A percentile compares a stretch with the other conserved stretches of the same genome.
phyloP scores from a whole-genome alignment of 164 flowering plant species.

The Nymphaea thermarum region DNA sequence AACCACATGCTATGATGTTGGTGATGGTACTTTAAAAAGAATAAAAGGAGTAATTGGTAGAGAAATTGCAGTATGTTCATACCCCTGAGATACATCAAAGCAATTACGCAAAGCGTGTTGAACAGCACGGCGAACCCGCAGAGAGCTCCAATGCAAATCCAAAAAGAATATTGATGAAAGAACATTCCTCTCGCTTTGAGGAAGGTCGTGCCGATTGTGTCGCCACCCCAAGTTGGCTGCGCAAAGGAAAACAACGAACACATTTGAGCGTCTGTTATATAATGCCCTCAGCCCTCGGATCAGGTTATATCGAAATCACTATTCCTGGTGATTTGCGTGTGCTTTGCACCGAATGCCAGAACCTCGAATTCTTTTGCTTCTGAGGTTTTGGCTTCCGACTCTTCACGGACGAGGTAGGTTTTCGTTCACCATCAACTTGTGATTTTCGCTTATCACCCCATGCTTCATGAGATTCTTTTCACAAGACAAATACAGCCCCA shows the following conservation, averaged over 20 bases:
- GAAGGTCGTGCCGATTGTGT: constrained; percentile 36
- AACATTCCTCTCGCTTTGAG: constrained; percentile 37
- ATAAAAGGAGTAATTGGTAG: not conserved
- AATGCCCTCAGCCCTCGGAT: not conserved
- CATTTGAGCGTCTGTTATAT: not conserved
- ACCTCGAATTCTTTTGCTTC: too few relatives aligned
- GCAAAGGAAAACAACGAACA: constrained; percentile 3
- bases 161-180: constrained; percentile 27
- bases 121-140: constrained; percentile 37
- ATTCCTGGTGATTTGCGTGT: not conserved
- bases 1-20: too few relatives aligned
- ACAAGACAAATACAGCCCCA: not conserved
- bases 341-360: not conserved
- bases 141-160: constrained; percentile 44
- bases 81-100: constrained; percentile 33
- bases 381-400: too few relatives aligned
- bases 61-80: not conserved
- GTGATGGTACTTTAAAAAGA: too few relatives aligned
- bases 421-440: too few relatives aligned
- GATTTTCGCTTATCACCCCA: too few relatives aligned
- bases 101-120: constrained; percentile 28
- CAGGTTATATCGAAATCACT: too few relatives aligned
- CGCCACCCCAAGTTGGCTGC: constrained; percentile 1
- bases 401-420: too few relatives aligned
- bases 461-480: too few relatives aligned